Evolutionary conservation across 345 rosid species (phyloP), one percentile per base, ranked within the genome.

Genomic region (Rhizophora apiculata): DNA sequence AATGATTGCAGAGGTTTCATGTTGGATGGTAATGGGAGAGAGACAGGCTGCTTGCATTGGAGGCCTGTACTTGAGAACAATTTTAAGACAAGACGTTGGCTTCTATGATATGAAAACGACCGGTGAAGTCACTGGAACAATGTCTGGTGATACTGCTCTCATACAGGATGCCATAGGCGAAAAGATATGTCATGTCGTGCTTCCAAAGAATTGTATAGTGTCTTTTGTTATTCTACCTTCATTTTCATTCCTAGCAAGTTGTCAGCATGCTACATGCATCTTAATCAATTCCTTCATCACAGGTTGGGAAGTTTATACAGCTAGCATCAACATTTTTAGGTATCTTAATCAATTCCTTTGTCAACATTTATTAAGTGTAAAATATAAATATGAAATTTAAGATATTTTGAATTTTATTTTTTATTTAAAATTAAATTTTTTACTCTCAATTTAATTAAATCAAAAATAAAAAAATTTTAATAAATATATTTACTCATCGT

Each of bases 101-200:
- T 93, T 75, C 82, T 93, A 89, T 30, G 98, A 93, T 74, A 87
- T 89, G 93, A 93, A 64, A 19, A 82, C 82, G 19, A 89, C 97
- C 0, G 98, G 98, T 56, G 98, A 93, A 73, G 86, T 93, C 59
- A 81, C 90, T 52, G 96, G 93, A 58, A 86, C 97, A 70, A 90
- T 93, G 97, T 90, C 97, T 0, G 97, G 97, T 18, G 98, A 93
- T 67, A 93, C 98, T 6, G 82, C 90, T 65, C 85, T 90, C 70
- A 87, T 93, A 76, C 96, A 93, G 80, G 96, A 93, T 0, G 98
- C 98, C 37, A 86, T 93, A 88, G 97, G 98, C 20, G 98, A 90
- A 71, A 93, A 93, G 93, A n/a, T n/a, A 27, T 9, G 6, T 0
- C 6, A 54, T 24, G 32, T 31, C 19, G 21, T 26, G 30, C 58